Evolutionary conservation across 2,329 filamentous ascomycete species (phyloP).

Genomic region (Alternaria postmessia): DNA sequence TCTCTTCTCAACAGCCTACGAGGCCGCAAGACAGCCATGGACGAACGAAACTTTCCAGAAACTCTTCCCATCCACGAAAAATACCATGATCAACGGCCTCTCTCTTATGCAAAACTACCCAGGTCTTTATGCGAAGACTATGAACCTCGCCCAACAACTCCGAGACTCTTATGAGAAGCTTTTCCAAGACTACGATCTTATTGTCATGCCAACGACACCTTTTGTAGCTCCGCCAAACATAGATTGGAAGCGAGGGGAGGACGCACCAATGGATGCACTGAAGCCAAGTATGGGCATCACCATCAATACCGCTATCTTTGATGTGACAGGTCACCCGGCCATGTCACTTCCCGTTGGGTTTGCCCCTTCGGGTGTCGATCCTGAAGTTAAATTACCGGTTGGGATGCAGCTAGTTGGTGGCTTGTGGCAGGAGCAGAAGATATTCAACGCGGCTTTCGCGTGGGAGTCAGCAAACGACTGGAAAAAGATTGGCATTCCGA

Average conservation of each 20-base stretch:
- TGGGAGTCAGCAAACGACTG: constrained; percentile 43
- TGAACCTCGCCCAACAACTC: constrained; percentile 52
- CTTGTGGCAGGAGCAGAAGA: constrained; percentile 49
- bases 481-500: constrained; percentile 18
- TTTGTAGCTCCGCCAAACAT: constrained; percentile 34
- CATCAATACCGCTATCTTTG: constrained; percentile 41
- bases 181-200: constrained; percentile 49
- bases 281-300: constrained; percentile 42
- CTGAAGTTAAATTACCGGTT: constrained; percentile 43
- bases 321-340: constrained; percentile 44
- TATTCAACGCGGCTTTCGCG: constrained; percentile 36
- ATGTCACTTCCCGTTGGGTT: constrained; percentile 41
- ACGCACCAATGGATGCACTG: constrained; percentile 38
- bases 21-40: constrained; percentile 60
- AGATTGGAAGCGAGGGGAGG: constrained; percentile 37
- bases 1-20: constrained; percentile 38
- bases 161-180: constrained; percentile 51
- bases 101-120: constrained; percentile 51
- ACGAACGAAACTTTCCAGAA: constrained; percentile 59
- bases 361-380: constrained; percentile 30
- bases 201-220: constrained; percentile 53
- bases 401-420: constrained; percentile 53
- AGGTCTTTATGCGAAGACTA: constrained; percentile 52
- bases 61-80: constrained; percentile 58
- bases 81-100: constrained; percentile 56